Evolutionary conservation across 2,329 filamentous ascomycete genomes (phyloP).

Genomic region (Fusarium algeriense): DNA sequence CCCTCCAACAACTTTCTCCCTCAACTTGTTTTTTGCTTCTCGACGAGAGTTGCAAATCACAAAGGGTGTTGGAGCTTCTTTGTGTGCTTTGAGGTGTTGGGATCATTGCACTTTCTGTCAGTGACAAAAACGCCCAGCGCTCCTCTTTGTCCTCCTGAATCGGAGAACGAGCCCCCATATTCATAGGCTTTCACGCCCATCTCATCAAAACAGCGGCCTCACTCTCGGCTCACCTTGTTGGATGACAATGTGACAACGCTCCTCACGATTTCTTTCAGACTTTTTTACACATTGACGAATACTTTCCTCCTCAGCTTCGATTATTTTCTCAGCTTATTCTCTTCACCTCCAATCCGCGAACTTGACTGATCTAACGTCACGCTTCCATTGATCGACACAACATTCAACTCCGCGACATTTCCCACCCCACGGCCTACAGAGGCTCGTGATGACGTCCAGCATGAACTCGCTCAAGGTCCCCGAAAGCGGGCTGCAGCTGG

Average conservation of each 20-base stretch:
- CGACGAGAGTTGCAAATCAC: conserved; percentile 48
- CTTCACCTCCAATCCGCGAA: conserved; percentile 16
- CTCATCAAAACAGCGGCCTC: conserved; percentile 46
- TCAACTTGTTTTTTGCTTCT: conserved; percentile 45
- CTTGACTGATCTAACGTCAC: conserved; percentile 19
- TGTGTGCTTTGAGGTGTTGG: conserved; percentile 38
- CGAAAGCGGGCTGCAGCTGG: conserved; percentile 68
- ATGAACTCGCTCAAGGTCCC: conserved; percentile 70
- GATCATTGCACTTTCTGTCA: conserved; percentile 33
- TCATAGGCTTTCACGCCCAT: conserved; percentile 34
- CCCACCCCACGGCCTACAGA: conserved; percentile 44
- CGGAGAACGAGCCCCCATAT: conserved; percentile 36
- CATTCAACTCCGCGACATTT: conserved; percentile 46
- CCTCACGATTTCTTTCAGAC: conserved; percentile 31
- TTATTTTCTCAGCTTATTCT: not conserved
- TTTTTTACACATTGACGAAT: conserved; percentile 24
- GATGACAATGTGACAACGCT: conserved; percentile 47
- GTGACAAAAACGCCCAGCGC: conserved; percentile 28
- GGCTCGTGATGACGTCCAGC: conserved; percentile 48
- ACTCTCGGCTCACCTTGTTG: conserved; percentile 44
- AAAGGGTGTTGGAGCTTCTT: conserved; percentile 40
- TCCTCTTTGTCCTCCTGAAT: conserved; percentile 40
- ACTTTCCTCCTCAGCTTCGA: conserved; percentile 10
- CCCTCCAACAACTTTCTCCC: conserved; percentile 50
- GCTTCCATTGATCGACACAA: conserved; percentile 43